Conservation (phyloP, 2,329 filamentous ascomycete species). For the Colletotrichum gigasporum region DNA sequence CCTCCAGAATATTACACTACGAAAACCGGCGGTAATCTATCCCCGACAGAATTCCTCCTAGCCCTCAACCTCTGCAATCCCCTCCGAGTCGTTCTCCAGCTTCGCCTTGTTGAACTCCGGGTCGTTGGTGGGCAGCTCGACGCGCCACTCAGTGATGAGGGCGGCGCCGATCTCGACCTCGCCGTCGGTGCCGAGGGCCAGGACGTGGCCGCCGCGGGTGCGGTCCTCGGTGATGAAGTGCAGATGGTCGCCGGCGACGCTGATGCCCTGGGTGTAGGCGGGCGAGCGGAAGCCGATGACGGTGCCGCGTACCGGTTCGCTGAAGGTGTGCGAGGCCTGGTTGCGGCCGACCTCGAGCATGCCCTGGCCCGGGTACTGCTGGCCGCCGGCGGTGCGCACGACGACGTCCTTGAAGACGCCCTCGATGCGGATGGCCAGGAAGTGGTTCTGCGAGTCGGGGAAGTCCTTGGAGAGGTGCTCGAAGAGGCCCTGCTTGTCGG, state of each 20-base stretch:
- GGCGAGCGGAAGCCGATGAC: slow-evolving; percentile 45
- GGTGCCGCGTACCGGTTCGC: slow-evolving; percentile 36
- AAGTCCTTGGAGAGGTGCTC: slow-evolving; percentile 34
- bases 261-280: slow-evolving; percentile 43
- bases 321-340: slow-evolving; percentile 41
- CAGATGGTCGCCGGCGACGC: slow-evolving; percentile 45
- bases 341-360: slow-evolving; percentile 40
- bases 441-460: slow-evolving; percentile 40
- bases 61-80: slow-evolving; percentile 43
- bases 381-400: slow-evolving; percentile 43
- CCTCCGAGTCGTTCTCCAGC: slow-evolving; percentile 38
- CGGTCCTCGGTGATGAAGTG: slow-evolving; percentile 46
- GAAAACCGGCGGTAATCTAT: no score
- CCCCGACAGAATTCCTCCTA: slow-evolving; percentile 21
- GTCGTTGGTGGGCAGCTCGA: slow-evolving; percentile 44
- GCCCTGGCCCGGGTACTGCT: slow-evolving; percentile 38
- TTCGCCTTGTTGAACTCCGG: slow-evolving; percentile 43
- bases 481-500: slow-evolving; percentile 39
- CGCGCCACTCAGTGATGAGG: slow-evolving; percentile 39
- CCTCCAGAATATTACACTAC: no score
- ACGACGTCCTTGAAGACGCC: slow-evolving; percentile 40
- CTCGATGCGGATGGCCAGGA: slow-evolving; percentile 41
- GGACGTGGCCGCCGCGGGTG: slow-evolving; percentile 42
- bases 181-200: slow-evolving; percentile 41
- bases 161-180: slow-evolving; percentile 41